These are phyloP conservation scores for Neurospora sp. DNA, from an alignment of 2,329 filamentous ascomycete genomes.

Conservation along the genomic window DNA sequence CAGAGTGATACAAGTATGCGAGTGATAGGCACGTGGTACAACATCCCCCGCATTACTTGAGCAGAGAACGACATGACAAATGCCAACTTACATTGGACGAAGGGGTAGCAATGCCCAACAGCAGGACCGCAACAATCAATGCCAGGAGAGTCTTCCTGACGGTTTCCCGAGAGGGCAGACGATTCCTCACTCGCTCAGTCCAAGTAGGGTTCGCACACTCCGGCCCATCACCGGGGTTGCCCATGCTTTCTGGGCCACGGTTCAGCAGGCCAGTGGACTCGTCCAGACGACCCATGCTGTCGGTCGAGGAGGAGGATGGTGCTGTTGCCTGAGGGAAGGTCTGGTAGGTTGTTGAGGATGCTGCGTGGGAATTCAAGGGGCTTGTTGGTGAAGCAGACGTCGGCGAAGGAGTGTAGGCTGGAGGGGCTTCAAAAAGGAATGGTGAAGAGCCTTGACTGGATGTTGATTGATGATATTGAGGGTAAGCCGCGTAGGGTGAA, in stretches of 20 bases:
- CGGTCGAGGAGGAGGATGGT: constrained; percentile 4
- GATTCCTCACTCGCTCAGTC: constrained; percentile 20
- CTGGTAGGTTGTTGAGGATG: constrained; percentile 27
- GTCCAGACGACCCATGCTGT: constrained; percentile 31
- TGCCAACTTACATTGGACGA: not conserved
- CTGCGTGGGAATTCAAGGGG: not conserved
- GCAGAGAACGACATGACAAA: not conserved
- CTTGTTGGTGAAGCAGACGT: constrained; percentile 20
- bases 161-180: constrained; percentile 11
- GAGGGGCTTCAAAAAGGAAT: constrained; percentile 32
- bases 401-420: constrained; percentile 38
- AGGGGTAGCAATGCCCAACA: not conserved
- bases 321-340: constrained; percentile 27
- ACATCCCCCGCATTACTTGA: not conserved
- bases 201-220: constrained; percentile 15
- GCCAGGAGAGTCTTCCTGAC: not conserved
- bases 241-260: constrained; percentile 35
- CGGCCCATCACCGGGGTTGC: constrained; percentile 21
- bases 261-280: constrained; percentile 34
- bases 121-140: not conserved
- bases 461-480: not conserved
- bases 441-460: constrained; percentile 9
- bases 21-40: not conserved
- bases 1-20: not conserved
- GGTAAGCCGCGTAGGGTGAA: constrained; percentile 9